These are phyloP conservation scores for Aegilops longissima DNA, from an alignment of 176 grass and related monocot species.

Conservation along the genomic window DNA sequence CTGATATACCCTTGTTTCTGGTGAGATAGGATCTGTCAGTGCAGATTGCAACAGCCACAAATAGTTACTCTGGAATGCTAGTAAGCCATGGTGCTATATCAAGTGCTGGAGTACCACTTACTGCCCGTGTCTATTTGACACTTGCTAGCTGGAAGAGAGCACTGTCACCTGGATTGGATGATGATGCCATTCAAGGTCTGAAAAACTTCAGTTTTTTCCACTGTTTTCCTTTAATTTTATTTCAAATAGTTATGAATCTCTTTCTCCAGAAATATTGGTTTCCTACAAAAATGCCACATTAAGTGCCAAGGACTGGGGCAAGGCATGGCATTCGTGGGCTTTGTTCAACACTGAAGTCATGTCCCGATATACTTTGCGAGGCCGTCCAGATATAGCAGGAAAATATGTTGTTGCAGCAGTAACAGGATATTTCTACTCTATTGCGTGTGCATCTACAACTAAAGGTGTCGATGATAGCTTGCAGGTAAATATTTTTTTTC, in stretches of 20 bases:
- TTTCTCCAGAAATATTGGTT: conserved; percentile 67
- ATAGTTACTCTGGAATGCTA: conserved; percentile 44
- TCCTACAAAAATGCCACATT: conserved; percentile 90
- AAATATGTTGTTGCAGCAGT: conserved; percentile 97
- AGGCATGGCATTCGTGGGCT: conserved; percentile 95
- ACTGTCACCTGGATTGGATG: conserved; percentile 85
- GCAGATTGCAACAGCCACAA: conserved; percentile 62
- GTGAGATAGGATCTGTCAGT: conserved; percentile 69
- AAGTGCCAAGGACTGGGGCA: conserved; percentile 88
- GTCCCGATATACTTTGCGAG: conserved; percentile 84
- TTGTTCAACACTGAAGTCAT: conserved; percentile 99
- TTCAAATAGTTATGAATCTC: conserved; percentile 11
- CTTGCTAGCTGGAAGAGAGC: conserved; percentile 94
- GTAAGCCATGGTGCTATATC: conserved; percentile 34
- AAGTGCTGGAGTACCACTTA: conserved; percentile 71
- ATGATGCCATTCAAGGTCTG: conserved; percentile 84
- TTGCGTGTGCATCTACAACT: conserved; percentile 87
- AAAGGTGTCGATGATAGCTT: conserved; percentile 97
- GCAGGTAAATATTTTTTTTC: conserved; percentile 59
- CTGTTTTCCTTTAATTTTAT: conserved; percentile 11
- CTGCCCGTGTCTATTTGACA: conserved; percentile 90
- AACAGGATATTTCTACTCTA: conserved; percentile 96
- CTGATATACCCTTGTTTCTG: conserved; percentile 20
- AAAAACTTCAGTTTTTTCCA: conserved; percentile 12
- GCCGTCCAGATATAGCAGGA: conserved; percentile 61